Evolutionary conservation across 805 yeast species (phyloP), one percentile per base, ranked within the genome.

Genomic region (Ogataea chonburiensis): DNA sequence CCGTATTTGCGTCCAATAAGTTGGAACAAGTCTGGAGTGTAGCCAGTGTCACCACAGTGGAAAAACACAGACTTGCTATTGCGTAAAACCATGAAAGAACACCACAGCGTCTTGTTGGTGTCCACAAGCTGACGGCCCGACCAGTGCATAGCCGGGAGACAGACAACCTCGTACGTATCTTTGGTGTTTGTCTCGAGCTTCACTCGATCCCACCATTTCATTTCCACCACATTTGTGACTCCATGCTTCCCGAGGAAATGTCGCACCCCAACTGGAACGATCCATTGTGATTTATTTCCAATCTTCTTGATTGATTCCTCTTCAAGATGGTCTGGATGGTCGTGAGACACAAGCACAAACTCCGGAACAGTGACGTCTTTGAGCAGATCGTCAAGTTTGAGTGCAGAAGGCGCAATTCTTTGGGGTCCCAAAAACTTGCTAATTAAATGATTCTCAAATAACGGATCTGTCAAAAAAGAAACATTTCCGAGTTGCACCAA

Each of bases 81-180:
- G 40, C 77, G 73, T 34, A 78, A 66, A 7, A 91, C 56, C 47
- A 91, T 53, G 52, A 81, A 91, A 0, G 96, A 86, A 50, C 95
- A 86, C 98, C 98, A 91, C 34, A 91, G 64, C 0, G 94, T 75
- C 16, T 66, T 64, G 59, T 91, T 91, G 2, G 94, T 74, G 57
- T 91, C 98, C 13, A 79, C 54, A n/a, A 89, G 60, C 21, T 74
- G 73, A 23, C 96, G 64, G 0, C 98, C 98, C 1, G 95, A 84
- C 98, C 98, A 91, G 61, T 91, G 98, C 94, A 83, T 82, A 0
- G 97, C 87, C 0, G 98, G 98, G 0, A 93, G 74, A 58, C 96
- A 86, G 1, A 86, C 89, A 12, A 91, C 67, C 47, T 86, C 88
- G 66, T 82, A 88, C 5, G 66, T 67, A 40, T 79, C 79, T 14